Evolutionary conservation across 1,284 basidiomycete species (phyloP), one percentile per base, ranked within the genome.

Genomic region (Serendipita sp.): DNA sequence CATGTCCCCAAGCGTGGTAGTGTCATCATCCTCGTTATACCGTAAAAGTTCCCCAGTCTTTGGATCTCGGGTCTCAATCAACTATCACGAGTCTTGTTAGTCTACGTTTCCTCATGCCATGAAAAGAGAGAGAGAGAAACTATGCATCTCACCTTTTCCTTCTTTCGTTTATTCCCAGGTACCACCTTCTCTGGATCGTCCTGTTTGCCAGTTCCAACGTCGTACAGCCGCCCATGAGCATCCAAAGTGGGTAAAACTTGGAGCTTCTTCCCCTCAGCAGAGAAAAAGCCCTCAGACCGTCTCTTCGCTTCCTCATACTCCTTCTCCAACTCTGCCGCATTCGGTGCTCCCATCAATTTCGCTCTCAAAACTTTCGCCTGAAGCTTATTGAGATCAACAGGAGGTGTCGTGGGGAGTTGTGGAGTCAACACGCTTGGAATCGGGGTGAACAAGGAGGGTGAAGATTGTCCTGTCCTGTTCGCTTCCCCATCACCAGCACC

Each of bases 331-430:
- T 78, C 76, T 34, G 81, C 80, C 3, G 89, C 88, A 68, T 92
- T 81, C 0, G 88, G 79, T 13, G 83, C 77, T 22, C 79, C 81
- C 79, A 88, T 88, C 30, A 99, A 78, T 72, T 91, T 95, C 6
- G 95, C 93, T 17, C 92, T 85, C 15, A 99, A 75, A 1, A 96
- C 93, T 67, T 88, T 88, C 4, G 95, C 96, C 73, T 98, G 94
- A 1, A 99, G 75, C 69, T 87, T 88, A 74, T 99, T 99, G 47
- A 99, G 78, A 41, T 88, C 88, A 34, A 50, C 69, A 66, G 64
- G 70, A 65, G 53, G 67, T 30, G 30, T 68, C 58, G 35, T 70
- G 61, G 74, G 68, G 64, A 69, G 62, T 8, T 84, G 78, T 0
- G 92, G 93, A 0, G 91, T 90, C 78, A 95, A 85, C 2, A 93